Evolutionary conservation across 1,284 basidiomycete species (phyloP), one percentile per base, ranked within the genome.

Genomic region (Baeospora myosura): DNA sequence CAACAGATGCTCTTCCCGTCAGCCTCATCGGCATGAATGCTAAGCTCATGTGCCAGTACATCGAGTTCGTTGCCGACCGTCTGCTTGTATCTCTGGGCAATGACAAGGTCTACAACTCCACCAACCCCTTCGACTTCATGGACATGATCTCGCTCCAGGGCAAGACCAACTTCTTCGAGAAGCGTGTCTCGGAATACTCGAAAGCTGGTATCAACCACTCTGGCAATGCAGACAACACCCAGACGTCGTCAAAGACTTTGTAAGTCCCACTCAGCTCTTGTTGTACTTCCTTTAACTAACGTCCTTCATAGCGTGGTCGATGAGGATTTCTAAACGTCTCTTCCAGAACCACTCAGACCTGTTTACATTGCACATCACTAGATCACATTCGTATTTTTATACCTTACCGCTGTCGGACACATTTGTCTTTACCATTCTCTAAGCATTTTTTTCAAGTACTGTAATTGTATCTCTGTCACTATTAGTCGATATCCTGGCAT

Each of bases 61-160:
- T 87, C 55, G 77, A 83, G 64, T 87, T 83, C 58, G 81, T 84
- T 49, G 83, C 83, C 46, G 81, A 86, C 56, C 74, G 81, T 32
- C 66, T 87, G 17, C 73, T 86, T 40, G 74, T 80, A 45, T 66
- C 78, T n/a, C 71, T 87, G 2, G 82, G 81, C 41, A 79, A 78
- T 64, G 64, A 71, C 31, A 84, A 83, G 63, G 58, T 75, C 50
- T 86, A 81, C 67, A 68, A 76, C 60, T 61, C 66, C 76, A 35
- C 33, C 2, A 42, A 42, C 24, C 41, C 41, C 22, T 42, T 37
- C 41, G 41, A 42, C 41, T 42, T 77, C 53, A 85, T 84, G 80
- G 80, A 83, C 60, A 78, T 81, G 68, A 86, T 84, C 54, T 81
- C 78, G 40, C 66, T 86, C 10, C 74, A 81, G 48, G 68, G 68